Percentiles rank a stretch among this genome's conserved stretches.
Evolutionary conservation across 257 asterid species (phyloP).

Genomic region (Jacaranda mimosifolia): DNA sequence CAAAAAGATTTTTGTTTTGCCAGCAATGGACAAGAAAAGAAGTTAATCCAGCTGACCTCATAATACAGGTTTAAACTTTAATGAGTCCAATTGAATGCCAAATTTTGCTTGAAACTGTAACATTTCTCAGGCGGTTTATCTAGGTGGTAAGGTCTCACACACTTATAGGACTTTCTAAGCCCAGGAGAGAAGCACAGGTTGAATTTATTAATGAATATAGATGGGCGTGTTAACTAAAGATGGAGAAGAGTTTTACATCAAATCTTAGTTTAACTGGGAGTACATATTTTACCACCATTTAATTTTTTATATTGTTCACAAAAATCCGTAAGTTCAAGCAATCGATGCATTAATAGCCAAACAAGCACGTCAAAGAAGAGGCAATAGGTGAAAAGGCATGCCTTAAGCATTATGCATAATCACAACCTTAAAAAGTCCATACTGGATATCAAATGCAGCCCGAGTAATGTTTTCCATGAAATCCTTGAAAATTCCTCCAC

Average conservation of each 20-base stretch:
- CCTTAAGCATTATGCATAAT: slow-evolving; percentile 22
- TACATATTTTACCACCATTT: not conserved
- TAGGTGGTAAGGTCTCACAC: not conserved
- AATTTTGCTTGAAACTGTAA: slow-evolving; percentile 2
- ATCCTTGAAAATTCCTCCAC: slow-evolving; percentile 99
- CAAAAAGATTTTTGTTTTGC: not conserved
- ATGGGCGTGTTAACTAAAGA: not conserved
- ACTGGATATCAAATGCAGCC: slow-evolving; percentile 94
- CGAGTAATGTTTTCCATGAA: slow-evolving; percentile 95
- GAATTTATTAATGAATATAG: not conserved
- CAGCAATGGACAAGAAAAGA: not conserved
- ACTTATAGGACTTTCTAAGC: slow-evolving; percentile 13
- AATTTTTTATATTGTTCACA: slow-evolving; percentile 7
- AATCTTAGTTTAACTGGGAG: slow-evolving; percentile 25
- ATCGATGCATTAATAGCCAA: slow-evolving; percentile 25
- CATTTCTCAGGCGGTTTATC: not conserved
- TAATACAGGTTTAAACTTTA: not conserved
- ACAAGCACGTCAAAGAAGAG: slow-evolving; percentile 33
- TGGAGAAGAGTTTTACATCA: slow-evolving; percentile 6
- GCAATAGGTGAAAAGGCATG: slow-evolving; percentile 20
- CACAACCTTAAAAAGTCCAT: slow-evolving; percentile 96
- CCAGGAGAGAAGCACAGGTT: slow-evolving; percentile 21
- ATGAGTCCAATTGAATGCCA: not conserved
- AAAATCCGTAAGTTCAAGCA: slow-evolving; percentile 2
- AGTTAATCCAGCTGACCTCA: not conserved